A percentile compares a stretch with the other conserved stretches of the same genome.
Conservation (phyloP, 2,329 filamentous ascomycete genomes). For the Calonectria multiphialidica region DNA sequence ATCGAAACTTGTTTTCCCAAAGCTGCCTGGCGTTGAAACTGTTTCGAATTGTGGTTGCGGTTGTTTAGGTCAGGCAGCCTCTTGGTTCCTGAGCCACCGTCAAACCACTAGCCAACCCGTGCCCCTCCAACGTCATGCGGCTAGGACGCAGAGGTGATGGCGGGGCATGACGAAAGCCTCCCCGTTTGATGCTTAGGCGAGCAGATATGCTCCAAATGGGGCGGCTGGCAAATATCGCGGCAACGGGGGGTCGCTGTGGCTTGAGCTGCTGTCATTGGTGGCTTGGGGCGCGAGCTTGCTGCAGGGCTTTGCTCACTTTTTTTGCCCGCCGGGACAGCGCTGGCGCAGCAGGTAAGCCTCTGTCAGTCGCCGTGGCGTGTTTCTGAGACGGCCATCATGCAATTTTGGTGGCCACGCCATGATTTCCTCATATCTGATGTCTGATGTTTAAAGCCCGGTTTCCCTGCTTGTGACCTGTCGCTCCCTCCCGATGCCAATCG, state of each 20-base stretch:
- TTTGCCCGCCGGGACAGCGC: not conserved
- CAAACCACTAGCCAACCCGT: not conserved
- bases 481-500: slow-evolving; percentile 4
- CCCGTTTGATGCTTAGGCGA: not conserved
- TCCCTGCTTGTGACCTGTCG: slow-evolving; percentile 9
- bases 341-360: slow-evolving; percentile 15
- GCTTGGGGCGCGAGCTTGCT: not conserved
- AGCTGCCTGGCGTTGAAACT: slow-evolving; percentile 36
- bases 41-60: slow-evolving; percentile 14
- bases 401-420: slow-evolving; percentile 24
- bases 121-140: slow-evolving; percentile 30
- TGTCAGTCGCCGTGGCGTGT: slow-evolving; percentile 27
- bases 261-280: slow-evolving; percentile 4
- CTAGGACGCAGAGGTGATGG: slow-evolving; percentile 9
- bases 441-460: slow-evolving; percentile 4
- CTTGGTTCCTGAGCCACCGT: slow-evolving; percentile 12
- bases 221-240: not conserved
- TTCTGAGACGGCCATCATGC: slow-evolving; percentile 27
- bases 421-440: slow-evolving; percentile 19
- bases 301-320: slow-evolving; percentile 23
- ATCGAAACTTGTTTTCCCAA: slow-evolving; percentile 1
- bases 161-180: slow-evolving; percentile 21
- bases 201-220: not conserved
- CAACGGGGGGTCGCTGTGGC: not conserved
- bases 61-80: slow-evolving; percentile 18